Percentiles rank a stretch among this genome's conserved stretches.
Evolutionary conservation across 768 basidiomycete genomes (phyloP).

Genomic region (Leccinum barrowsii): DNA sequence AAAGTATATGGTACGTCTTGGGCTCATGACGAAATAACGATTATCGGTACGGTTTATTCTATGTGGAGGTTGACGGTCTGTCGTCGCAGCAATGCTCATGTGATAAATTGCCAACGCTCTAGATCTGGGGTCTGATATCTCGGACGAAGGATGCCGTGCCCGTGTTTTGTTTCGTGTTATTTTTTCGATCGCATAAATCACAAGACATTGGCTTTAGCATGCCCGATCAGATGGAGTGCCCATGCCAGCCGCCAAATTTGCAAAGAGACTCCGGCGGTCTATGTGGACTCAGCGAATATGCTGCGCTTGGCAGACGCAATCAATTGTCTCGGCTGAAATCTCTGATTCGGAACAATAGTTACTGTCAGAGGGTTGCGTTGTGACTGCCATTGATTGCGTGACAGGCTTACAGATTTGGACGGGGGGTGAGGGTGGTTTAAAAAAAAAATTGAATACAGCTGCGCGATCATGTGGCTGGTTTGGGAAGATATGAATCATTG

Average conservation of each 20-base stretch:
- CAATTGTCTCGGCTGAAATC: slow-evolving; percentile 22
- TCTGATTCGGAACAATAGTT: not conserved
- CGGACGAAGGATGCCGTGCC: not conserved
- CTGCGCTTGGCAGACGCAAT: slow-evolving; percentile 1
- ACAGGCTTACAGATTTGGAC: slow-evolving; percentile 14
- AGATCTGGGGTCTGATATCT: not conserved
- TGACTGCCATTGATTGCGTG: slow-evolving; percentile 9
- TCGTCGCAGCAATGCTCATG: not conserved
- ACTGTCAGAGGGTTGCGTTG: not conserved
- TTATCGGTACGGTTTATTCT: not conserved
- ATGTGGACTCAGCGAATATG: slow-evolving; percentile 14
- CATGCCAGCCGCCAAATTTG: slow-evolving; percentile 3
- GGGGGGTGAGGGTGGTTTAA: not conserved
- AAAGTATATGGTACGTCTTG: slow-evolving; percentile 30
- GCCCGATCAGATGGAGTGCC: slow-evolving; percentile 14
- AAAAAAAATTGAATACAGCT: slow-evolving; percentile 16
- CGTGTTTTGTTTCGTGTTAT: not conserved
- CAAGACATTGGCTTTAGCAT: not conserved
- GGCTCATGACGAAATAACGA: not conserved
- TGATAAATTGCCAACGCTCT: not conserved
- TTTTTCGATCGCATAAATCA: not conserved
- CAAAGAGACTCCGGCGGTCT: slow-evolving; percentile 3
- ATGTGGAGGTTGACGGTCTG: not conserved
- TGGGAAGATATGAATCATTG: slow-evolving; percentile 4
- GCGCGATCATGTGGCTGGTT: slow-evolving; percentile 20